Evolutionary conservation across 2,329 filamentous ascomycete genomes (phyloP).

Genomic region (Epichloe bromicola): DNA sequence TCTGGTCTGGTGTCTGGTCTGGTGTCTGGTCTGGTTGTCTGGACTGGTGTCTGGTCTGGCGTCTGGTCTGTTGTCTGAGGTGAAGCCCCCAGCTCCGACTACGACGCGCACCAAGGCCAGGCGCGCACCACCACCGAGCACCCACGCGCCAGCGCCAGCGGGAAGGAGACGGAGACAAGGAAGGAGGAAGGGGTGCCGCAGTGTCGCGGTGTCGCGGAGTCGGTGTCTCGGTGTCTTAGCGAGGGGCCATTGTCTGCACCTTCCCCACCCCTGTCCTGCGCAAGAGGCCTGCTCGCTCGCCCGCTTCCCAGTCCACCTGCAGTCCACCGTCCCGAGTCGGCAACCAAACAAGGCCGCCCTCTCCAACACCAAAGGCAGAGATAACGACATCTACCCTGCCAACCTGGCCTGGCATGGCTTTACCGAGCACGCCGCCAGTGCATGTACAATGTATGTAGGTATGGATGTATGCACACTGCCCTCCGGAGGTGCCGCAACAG

Average conservation of each 20-base stretch:
- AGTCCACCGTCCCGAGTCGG: neutral
- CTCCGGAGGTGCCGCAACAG: slow-evolving; percentile 6
- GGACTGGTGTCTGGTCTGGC: neutral
- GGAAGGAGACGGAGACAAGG: neutral
- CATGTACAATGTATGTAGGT: neutral
- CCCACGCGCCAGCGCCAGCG: neutral
- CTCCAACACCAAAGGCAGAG: neutral
- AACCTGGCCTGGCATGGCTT: neutral
- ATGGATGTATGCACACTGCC: neutral
- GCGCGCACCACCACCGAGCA: neutral
- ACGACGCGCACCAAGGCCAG: neutral
- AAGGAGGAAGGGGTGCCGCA: neutral
- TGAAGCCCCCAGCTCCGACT: too few species aligned
- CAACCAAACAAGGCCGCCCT: neutral
- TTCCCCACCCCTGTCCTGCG: slow-evolving; percentile 1
- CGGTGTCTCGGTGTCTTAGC: neutral
- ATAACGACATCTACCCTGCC: neutral
- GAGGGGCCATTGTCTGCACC: neutral
- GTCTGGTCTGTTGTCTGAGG: neutral
- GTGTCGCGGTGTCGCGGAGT: neutral
- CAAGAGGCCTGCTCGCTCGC: slow-evolving; percentile 1
- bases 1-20: neutral
- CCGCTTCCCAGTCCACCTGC: neutral
- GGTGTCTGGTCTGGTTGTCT: neutral
- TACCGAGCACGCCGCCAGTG: neutral